Evolutionary conservation across 2,329 filamentous ascomycete genomes (phyloP), one percentile per base, ranked within the genome.

Genomic region (Penicillium sp.): DNA sequence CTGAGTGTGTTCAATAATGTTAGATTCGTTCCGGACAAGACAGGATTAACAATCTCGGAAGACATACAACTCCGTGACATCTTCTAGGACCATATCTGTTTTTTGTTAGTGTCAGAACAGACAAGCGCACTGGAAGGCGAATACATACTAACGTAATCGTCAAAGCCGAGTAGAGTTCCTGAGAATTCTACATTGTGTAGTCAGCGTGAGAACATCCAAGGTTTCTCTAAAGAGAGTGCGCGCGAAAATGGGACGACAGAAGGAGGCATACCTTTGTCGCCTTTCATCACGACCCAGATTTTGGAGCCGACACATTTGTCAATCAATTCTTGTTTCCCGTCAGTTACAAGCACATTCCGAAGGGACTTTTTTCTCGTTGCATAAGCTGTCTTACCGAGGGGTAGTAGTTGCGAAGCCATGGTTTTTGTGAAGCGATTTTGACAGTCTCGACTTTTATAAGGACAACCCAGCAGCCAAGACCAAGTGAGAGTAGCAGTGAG

Each of bases 281-380:
- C 91, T 78, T 99, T 99, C 94, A 99, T 99, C 67, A 99, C 86
- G 62, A 99, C 92, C 92, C 93, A 97, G 74, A 99, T 97, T 67
- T 88, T 89, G 55, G 92, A 97, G 60, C 94, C 94, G 63, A 99
- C 92, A 72, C 94, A 99, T 77, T 97, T 97, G 80, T 99, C 94
- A 74, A 99, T 97, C 71, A 99, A 85, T 77, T 99, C 94, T 96
- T 62, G 54, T 35, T 54, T 40, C 45, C 57, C 47, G 60, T 71
- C 62, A 70, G 65, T 55, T 18, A 26, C 26, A 42, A 28, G 18
- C 20, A 24, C 24, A 52, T 21, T 7, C 23, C n/a, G 14, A 7
- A 52, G 14, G 7, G 16, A n/a, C n/a, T n/a, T 35, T 14, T 18
- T 11, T 35, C 12, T 20, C 42, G 26, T 18, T 12, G 43, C 43